Evolutionary conservation across 768 basidiomycete species (phyloP).

Genomic region (Glaciozyma antarctica): DNA sequence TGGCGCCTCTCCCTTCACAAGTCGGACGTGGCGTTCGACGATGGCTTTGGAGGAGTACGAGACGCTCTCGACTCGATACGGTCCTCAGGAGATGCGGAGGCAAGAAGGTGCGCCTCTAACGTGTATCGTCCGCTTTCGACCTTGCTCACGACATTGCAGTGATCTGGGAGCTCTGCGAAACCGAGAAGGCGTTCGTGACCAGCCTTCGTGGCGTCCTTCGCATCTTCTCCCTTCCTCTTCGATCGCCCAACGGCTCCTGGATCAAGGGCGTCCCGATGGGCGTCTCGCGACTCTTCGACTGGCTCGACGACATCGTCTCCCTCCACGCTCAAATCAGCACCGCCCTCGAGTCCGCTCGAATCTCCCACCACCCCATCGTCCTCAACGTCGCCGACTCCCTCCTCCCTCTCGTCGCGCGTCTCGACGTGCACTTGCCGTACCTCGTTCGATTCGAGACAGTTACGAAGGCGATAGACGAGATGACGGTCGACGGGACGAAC

Average conservation of each 20-base stretch:
- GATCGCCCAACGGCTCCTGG: slow-evolving; percentile 63
- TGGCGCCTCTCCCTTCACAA: slow-evolving; percentile 1
- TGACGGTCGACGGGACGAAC: slow-evolving; percentile 47
- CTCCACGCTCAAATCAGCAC: slow-evolving; percentile 59
- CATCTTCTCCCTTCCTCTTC: slow-evolving; percentile 69
- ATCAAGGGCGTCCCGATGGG: slow-evolving; percentile 65
- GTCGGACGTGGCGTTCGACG: slow-evolving; percentile 40
- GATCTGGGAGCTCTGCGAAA: slow-evolving; percentile 58
- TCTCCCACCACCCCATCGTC: slow-evolving; percentile 44
- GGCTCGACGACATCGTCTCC: slow-evolving; percentile 76
- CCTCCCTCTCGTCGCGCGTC: slow-evolving; percentile 52
- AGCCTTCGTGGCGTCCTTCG: slow-evolving; percentile 57
- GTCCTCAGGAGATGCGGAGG: slow-evolving; percentile 50
- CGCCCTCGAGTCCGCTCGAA: slow-evolving; percentile 39
- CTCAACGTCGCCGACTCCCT: slow-evolving; percentile 53
- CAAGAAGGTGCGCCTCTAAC: slow-evolving; percentile 43
- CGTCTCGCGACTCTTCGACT: slow-evolving; percentile 67
- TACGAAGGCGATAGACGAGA: slow-evolving; percentile 47
- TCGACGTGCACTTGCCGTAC: slow-evolving; percentile 83
- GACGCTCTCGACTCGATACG: slow-evolving; percentile 43
- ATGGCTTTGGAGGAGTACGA: slow-evolving; percentile 40
- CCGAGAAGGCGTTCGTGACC: slow-evolving; percentile 60
- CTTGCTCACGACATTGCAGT: slow-evolving; percentile 31
- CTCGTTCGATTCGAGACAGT: slow-evolving; percentile 61
- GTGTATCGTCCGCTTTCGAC: too few species aligned